Evolutionary conservation across 2,329 filamentous ascomycete genomes (phyloP).

Genomic region (Sporothrix variecibatus): DNA sequence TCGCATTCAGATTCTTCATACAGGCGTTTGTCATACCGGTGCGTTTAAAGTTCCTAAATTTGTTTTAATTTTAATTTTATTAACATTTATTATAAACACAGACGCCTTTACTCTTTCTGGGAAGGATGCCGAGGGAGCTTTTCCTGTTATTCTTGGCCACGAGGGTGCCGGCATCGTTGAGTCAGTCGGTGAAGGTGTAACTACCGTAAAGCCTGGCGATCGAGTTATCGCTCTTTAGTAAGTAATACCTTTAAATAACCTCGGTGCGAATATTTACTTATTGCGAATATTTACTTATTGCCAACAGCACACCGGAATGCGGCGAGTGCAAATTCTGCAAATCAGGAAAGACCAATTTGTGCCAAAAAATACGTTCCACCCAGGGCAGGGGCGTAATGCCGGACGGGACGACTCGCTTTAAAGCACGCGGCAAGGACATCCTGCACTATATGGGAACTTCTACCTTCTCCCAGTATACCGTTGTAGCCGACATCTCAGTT

Average conservation of each 20-base stretch:
- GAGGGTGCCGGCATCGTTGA: constrained; percentile 91
- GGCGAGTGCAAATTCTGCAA: constrained; percentile 99
- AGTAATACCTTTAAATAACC: no score
- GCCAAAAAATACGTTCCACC: constrained; percentile 96
- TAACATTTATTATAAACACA: no score
- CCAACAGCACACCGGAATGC: constrained; percentile 90
- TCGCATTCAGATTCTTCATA: constrained; percentile 95
- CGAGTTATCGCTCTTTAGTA: constrained; percentile 87
- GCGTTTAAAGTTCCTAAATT: no score
- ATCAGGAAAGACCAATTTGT: constrained; percentile 98
- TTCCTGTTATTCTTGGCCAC: constrained; percentile 85
- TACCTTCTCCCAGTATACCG: constrained; percentile 98
- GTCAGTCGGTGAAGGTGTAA: constrained; percentile 89
- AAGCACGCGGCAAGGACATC: constrained; percentile 88
- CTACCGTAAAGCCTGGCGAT: constrained; percentile 88
- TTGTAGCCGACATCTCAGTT: constrained; percentile 94
- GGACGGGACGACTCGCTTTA: constrained; percentile 92
- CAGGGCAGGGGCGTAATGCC: constrained; percentile 97
- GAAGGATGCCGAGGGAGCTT: constrained; percentile 94
- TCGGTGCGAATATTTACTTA: neutral
- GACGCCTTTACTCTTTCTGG: constrained; percentile 95
- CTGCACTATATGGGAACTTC: constrained; percentile 99
- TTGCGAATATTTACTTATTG: neutral
- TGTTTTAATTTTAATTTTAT: no score
- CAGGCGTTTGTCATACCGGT: constrained; percentile 97